Evolutionary conservation across 1,284 basidiomycete genomes (phyloP).

Genomic region (Bjerkandera adusta): DNA sequence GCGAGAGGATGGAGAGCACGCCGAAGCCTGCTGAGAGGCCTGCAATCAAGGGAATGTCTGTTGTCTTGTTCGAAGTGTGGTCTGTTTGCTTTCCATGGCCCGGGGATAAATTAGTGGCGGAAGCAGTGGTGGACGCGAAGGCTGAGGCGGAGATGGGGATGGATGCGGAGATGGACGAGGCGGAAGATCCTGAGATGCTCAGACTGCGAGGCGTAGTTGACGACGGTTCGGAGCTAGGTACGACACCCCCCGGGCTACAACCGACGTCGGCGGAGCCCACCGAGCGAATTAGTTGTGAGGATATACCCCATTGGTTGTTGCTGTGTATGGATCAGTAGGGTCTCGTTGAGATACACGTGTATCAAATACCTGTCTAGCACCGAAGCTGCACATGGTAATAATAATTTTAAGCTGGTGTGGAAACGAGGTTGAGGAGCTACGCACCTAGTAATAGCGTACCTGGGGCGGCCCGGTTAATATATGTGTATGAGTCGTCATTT

Average conservation of each 20-base stretch:
- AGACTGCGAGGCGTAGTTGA: too few relatives aligned
- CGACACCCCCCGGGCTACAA: slow-evolving; percentile 21
- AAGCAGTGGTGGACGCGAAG: too few relatives aligned
- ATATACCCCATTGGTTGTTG: slow-evolving; percentile 7
- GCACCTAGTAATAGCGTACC: slow-evolving; percentile 39
- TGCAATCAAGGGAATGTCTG: slow-evolving; percentile 17
- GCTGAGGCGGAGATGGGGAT: too few relatives aligned
- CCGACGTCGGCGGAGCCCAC: slow-evolving; percentile 16
- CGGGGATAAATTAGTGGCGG: slow-evolving; percentile 15
- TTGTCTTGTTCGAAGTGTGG: slow-evolving; percentile 11
- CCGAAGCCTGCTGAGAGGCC: slow-evolving; percentile 24
- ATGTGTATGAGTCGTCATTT: slow-evolving; percentile 42
- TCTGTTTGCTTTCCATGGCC: slow-evolving; percentile 11
- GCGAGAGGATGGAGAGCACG: slow-evolving; percentile 13
- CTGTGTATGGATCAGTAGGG: slow-evolving; percentile 1
- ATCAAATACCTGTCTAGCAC: slow-evolving; percentile 41
- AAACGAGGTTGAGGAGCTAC: slow-evolving; percentile 19
- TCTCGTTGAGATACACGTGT: slow-evolving; percentile 35
- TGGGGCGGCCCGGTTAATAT: slow-evolving; percentile 45
- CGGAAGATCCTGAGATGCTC: too few relatives aligned
- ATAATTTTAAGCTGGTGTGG: neutral
- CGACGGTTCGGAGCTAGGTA: slow-evolving; percentile 19
- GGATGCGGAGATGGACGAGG: too few relatives aligned
- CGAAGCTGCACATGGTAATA: slow-evolving; percentile 27
- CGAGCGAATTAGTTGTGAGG: slow-evolving; percentile 15